A percentile compares a stretch with the other conserved stretches of the same genome.
Conservation (phyloP, 2,329 filamentous ascomycete species). For the Dactylellina cionopaga region DNA sequence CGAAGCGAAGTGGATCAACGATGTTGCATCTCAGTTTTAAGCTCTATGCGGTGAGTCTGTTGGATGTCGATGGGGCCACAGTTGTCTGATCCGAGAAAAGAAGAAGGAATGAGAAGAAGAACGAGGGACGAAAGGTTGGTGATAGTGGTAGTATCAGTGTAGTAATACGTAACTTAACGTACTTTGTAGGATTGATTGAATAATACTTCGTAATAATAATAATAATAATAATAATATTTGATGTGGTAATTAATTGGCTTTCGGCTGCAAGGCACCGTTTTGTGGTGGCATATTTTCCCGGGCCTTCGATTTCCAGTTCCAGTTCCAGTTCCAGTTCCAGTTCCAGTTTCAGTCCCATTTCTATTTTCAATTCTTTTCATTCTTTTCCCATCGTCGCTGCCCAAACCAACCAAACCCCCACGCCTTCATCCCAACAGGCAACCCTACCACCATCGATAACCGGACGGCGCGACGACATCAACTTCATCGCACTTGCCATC, state of each 20-base stretch:
- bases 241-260: not conserved
- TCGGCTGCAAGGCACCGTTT: conserved; percentile 37
- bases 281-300: too few relatives aligned
- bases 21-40: too few relatives aligned
- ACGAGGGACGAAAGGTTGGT: conserved; percentile 3
- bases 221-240: not conserved
- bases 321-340: too few relatives aligned
- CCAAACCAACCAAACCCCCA: not conserved
- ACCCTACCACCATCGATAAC: not conserved
- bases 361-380: not conserved
- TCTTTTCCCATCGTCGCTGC: conserved; percentile 4
- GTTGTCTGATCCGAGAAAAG: not conserved
- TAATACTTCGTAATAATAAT: too few relatives aligned
- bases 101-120: not conserved
- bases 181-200: too few relatives aligned
- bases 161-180: not conserved
- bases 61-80: not conserved
- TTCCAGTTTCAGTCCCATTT: not conserved
- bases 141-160: not conserved
- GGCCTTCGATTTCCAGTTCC: too few relatives aligned
- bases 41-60: too few relatives aligned
- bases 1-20: not conserved
- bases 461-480: not conserved
- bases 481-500: not conserved
- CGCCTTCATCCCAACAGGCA: not conserved